These are phyloP conservation scores for Takashimella tepidaria DNA, from an alignment of 1,284 basidiomycete genomes.

Conservation along the genomic window DNA sequence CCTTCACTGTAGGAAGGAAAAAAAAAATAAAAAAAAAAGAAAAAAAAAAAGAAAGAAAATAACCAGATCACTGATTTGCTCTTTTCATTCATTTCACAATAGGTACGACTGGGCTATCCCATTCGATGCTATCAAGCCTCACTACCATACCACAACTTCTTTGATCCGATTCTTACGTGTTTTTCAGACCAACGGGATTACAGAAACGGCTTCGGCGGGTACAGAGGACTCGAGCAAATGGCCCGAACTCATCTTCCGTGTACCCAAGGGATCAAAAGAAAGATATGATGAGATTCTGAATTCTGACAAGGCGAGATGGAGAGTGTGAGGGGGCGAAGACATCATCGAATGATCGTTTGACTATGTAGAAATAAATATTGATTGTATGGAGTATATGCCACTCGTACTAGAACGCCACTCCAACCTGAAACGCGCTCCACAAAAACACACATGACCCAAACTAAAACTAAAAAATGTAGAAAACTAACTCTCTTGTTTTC, in stretches of 20 bases:
- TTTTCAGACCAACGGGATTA: slow-evolving; percentile 23
- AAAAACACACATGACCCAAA: too few relatives aligned
- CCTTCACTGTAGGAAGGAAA: too few relatives aligned
- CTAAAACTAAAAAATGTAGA: too few relatives aligned
- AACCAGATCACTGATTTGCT: not conserved
- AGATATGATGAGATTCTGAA: not conserved
- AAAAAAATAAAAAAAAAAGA: too few relatives aligned
- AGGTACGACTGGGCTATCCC: slow-evolving; percentile 27
- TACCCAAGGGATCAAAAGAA: not conserved
- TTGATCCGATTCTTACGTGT: slow-evolving; percentile 20
- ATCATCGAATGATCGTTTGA: too few relatives aligned
- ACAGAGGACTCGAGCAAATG: not conserved
- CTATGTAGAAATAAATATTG: too few relatives aligned
- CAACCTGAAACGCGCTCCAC: too few relatives aligned
- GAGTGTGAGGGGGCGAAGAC: too few relatives aligned
- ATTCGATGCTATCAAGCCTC: slow-evolving; percentile 16
- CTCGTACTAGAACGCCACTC: too few relatives aligned
- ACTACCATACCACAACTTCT: slow-evolving; percentile 21
- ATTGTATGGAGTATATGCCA: too few relatives aligned
- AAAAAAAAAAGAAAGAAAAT: too few relatives aligned
- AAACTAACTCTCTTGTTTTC: too few relatives aligned
- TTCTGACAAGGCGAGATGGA: not conserved
- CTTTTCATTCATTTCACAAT: not conserved
- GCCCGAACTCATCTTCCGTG: not conserved
- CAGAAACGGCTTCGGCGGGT: slow-evolving; percentile 1